Evolutionary conservation across 73 alveolate species (phyloP).

Genomic region (Tetrahymena malaccensis): DNA sequence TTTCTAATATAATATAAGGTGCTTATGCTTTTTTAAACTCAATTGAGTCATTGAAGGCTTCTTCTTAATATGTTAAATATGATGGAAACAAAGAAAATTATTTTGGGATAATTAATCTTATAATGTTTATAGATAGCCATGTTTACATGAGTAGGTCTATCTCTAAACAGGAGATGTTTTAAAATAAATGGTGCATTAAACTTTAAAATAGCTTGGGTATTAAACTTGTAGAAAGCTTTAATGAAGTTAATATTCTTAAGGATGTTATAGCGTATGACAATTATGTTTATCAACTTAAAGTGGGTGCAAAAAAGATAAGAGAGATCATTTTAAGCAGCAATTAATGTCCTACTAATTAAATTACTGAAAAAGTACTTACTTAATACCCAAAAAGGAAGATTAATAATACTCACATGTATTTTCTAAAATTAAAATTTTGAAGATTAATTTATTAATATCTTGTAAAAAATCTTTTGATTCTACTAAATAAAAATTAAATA

Average conservation of each 20-base stretch:
- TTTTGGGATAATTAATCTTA: background rate
- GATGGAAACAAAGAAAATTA: background rate
- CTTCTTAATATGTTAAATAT: too few species aligned
- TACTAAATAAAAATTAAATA: background rate
- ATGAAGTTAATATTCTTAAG: background rate
- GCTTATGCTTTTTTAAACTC: background rate
- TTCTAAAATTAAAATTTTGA: background rate
- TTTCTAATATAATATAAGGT: background rate
- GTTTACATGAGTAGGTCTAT: background rate
- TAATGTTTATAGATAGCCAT: background rate
- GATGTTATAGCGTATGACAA: too few species aligned
- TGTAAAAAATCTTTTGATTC: too few species aligned
- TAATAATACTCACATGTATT: too few species aligned
- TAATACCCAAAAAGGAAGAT: background rate
- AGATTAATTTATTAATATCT: background rate
- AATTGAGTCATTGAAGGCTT: background rate
- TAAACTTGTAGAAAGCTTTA: too few species aligned
- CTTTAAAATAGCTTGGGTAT: too few species aligned
- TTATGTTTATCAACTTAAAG: too few species aligned
- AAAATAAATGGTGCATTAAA: background rate
- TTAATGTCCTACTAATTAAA: too few species aligned
- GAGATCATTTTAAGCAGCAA: too few species aligned
- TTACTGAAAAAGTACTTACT: background rate
- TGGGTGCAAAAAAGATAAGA: too few species aligned
- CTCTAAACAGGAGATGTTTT: background rate